A percentile compares a stretch with the other conserved stretches of the same genome.
These are phyloP conservation scores for Jaltomata sinuosa DNA, from an alignment of 257 asterid genomes.

Conservation along the genomic window DNA sequence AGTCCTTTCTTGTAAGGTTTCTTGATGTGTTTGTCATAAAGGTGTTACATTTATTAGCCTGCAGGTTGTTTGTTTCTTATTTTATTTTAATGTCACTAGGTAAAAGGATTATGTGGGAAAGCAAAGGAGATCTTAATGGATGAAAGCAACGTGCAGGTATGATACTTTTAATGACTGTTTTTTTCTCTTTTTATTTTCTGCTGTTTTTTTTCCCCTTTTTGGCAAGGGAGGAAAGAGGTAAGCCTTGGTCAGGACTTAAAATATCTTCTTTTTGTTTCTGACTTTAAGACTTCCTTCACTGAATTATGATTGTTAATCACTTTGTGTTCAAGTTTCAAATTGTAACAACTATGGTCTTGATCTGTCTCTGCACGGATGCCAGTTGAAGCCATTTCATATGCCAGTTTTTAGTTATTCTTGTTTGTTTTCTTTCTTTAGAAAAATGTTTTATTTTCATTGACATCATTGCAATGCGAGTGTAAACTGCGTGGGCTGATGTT, in stretches of 20 bases:
- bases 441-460: not conserved
- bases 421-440: not conserved
- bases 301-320: not conserved
- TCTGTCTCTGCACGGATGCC: not conserved
- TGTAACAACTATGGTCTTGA: not conserved
- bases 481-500: not conserved
- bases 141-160: conserved; percentile 78
- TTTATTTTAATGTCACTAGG: conserved; percentile 27
- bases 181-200: not conserved
- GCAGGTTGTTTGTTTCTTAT: not conserved
- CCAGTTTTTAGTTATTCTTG: not conserved
- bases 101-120: conserved; percentile 58
- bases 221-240: not conserved
- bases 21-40: not conserved
- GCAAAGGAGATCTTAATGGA: conserved; percentile 72
- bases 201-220: not conserved
- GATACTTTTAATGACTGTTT: not conserved
- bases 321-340: not conserved
- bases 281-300: not conserved
- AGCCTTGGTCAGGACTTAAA: not conserved
- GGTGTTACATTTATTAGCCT: not conserved
- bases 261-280: not conserved
- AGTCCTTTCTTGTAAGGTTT: not conserved
- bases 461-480: not conserved
- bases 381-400: not conserved